Percentiles rank a stretch among this genome's conserved stretches.
Conservation (phyloP, 2,329 filamentous ascomycete species). For the Trichophyton equinum region DNA sequence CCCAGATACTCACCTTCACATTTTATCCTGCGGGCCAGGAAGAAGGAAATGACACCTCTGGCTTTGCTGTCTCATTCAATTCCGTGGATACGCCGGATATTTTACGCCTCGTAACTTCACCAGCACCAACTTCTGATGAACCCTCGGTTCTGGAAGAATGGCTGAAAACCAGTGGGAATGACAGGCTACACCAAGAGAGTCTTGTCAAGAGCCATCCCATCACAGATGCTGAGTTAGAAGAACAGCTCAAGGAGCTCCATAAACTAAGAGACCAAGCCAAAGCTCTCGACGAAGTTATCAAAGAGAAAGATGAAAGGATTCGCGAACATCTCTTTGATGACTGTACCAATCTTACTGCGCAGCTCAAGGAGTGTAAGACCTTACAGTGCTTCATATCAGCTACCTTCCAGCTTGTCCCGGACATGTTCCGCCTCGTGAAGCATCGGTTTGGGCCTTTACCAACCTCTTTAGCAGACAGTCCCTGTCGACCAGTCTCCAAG, state of each 20-base stretch:
- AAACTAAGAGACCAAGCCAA: constrained; percentile 17
- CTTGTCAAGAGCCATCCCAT: not conserved
- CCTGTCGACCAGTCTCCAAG: constrained; percentile 7
- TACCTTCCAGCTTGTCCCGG: constrained; percentile 20
- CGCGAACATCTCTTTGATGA: constrained; percentile 19
- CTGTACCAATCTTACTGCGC: constrained; percentile 16
- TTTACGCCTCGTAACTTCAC: constrained; percentile 19
- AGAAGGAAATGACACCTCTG: constrained; percentile 17
- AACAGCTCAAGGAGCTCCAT: constrained; percentile 19
- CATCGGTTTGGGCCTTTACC: constrained; percentile 19
- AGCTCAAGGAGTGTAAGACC: constrained; percentile 17
- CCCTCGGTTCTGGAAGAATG: constrained; percentile 15
- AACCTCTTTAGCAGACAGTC: constrained; percentile 12
- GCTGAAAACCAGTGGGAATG: constrained; percentile 12
- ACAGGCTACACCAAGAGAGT: constrained; percentile 6
- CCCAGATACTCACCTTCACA: constrained; percentile 20
- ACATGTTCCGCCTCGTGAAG: constrained; percentile 18
- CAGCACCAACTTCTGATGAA: constrained; percentile 14
- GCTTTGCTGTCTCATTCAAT: constrained; percentile 25
- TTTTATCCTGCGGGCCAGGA: constrained; percentile 15
- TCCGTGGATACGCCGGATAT: constrained; percentile 18
- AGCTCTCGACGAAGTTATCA: constrained; percentile 18
- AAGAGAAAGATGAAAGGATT: constrained; percentile 19
- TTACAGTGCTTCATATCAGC: constrained; percentile 22
- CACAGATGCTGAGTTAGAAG: constrained; percentile 13